These are phyloP conservation scores for Penicillium sp. DNA, from an alignment of 2,329 filamentous ascomycete genomes.

Conservation along the genomic window DNA sequence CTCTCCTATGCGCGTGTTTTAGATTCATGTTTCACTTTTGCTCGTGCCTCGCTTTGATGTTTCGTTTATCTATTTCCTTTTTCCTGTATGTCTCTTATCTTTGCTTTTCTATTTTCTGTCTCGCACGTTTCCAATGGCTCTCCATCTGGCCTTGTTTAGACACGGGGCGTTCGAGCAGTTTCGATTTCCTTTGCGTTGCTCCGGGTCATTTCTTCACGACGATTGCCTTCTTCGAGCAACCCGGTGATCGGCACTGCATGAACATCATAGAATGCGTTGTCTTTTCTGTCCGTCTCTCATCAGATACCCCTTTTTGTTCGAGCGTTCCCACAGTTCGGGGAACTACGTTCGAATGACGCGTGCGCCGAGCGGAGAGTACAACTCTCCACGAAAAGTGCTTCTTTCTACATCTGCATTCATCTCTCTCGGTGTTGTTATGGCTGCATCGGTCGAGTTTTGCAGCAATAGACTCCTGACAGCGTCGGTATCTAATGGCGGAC, in stretches of 20 bases:
- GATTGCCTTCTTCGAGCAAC: slow-evolving; percentile 36
- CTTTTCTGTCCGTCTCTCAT: slow-evolving; percentile 52
- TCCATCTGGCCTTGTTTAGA: slow-evolving; percentile 43
- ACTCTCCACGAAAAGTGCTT: slow-evolving; percentile 45
- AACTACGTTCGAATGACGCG: slow-evolving; percentile 47
- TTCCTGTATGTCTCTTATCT: slow-evolving; percentile 35
- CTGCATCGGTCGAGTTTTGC: slow-evolving; percentile 49
- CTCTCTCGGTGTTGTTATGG: slow-evolving; percentile 46
- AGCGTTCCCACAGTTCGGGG: slow-evolving; percentile 42
- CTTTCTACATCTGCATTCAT: slow-evolving; percentile 45
- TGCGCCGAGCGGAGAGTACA: slow-evolving; percentile 47
- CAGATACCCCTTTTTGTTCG: slow-evolving; percentile 56
- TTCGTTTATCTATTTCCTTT: slow-evolving; percentile 27
- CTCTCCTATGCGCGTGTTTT: slow-evolving; percentile 41
- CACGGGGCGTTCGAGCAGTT: slow-evolving; percentile 48
- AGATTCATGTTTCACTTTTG: slow-evolving; percentile 31
- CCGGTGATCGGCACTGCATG: slow-evolving; percentile 49
- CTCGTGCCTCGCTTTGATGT: slow-evolving; percentile 25
- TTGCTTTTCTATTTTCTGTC: slow-evolving; percentile 32
- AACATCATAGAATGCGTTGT: slow-evolving; percentile 61
- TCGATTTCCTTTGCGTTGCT: slow-evolving; percentile 42
- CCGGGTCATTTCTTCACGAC: slow-evolving; percentile 29
- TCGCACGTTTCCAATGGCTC: slow-evolving; percentile 37
- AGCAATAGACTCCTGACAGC: slow-evolving; percentile 50
- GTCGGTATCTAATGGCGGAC: slow-evolving; percentile 50